Conservation (phyloP, 306 rosid species). For the Cicer bijugum region DNA sequence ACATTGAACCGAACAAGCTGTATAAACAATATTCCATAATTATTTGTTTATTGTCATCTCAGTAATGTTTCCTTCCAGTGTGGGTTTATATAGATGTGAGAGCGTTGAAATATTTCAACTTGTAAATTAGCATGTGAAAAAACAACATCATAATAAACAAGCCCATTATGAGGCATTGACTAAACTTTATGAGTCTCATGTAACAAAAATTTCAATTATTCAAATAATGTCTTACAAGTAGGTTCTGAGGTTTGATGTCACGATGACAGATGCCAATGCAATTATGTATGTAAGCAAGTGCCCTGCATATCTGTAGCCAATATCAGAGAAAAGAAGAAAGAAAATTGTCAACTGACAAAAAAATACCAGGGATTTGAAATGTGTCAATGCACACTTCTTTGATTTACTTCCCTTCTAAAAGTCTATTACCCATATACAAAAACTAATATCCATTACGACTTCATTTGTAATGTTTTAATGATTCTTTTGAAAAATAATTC, state of each 20-base stretch:
- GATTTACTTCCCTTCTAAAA: conserved; percentile 21
- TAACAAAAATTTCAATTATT: conserved; percentile 15
- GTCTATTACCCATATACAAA: conserved; percentile 24
- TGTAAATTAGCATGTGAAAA: conserved; percentile 18
- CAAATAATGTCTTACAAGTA: conserved; percentile 69
- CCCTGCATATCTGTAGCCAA: conserved; percentile 90
- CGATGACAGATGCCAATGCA: conserved; percentile 97
- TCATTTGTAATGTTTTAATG: background rate
- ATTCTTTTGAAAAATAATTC: conserved; percentile 22
- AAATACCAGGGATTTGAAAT: conserved; percentile 5
- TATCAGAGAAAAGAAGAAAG: conserved; percentile 32
- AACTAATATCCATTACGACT: background rate
- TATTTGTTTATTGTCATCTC: conserved; percentile 13
- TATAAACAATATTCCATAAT: background rate
- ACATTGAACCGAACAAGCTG: background rate
- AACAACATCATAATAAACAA: conserved; percentile 22
- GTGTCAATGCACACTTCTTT: conserved; percentile 16
- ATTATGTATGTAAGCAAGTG: conserved; percentile 94
- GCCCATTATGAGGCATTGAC: conserved; percentile 4
- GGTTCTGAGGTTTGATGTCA: conserved; percentile 97
- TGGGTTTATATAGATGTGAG: conserved; percentile 31
- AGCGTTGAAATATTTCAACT: conserved; percentile 29
- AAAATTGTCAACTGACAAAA: conserved; percentile 21
- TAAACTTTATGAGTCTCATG: conserved; percentile 7
- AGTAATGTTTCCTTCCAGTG: conserved; percentile 16